Base-by-base conservation (phyloP, 306 rosid species). In the Acacia confusa region DNA sequence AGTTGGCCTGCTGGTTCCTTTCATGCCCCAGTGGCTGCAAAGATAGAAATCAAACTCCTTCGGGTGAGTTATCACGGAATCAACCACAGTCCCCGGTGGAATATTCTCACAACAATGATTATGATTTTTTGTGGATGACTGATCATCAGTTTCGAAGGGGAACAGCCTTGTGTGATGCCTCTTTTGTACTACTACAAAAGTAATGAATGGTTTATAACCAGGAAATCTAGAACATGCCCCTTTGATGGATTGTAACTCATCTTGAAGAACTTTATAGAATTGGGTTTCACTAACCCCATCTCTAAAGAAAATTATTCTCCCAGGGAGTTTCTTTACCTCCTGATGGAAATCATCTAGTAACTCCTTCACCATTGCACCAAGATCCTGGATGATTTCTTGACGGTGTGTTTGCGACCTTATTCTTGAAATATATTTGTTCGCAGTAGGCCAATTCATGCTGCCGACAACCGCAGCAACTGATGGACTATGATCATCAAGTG, bases 281-380 rank as follows among this genome's bases (percentile, higher is more conserved):
- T 96, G 99, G 40, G 99, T 96, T 87, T 96, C 99, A 22, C 99
- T 96, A 32, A 96, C 99, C 16, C 99, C 99, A 36, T 96, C 99
- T 77, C 99, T 65, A 78, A 96, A 96, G 93, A 96, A 96, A 38
- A 96, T 86, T 73, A 96, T 92, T 85, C 99, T 70, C 71, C 36
- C 61, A 14, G 99, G 99, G 47, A 96, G 96, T 83, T 92, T 88
- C 64, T 88, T 90, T 13, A 93, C 91, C 72, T 91, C 94, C 25
- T 92, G 93, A 74, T 74, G 47, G 74, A 96, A 96, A 58, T 96
- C 99, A 47, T 88, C 95, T 3, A 96, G 92, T 78, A 96, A 83
- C 82, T 96, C 98, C 74, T 90, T 91, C 9, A 91, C 93, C 99
- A 96, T 96, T 80, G 90, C 83, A 8, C 87, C 90, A 0, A 96